Evolutionary conservation across 768 basidiomycete genomes (phyloP).

Genomic region (Lyophyllum semitale): DNA sequence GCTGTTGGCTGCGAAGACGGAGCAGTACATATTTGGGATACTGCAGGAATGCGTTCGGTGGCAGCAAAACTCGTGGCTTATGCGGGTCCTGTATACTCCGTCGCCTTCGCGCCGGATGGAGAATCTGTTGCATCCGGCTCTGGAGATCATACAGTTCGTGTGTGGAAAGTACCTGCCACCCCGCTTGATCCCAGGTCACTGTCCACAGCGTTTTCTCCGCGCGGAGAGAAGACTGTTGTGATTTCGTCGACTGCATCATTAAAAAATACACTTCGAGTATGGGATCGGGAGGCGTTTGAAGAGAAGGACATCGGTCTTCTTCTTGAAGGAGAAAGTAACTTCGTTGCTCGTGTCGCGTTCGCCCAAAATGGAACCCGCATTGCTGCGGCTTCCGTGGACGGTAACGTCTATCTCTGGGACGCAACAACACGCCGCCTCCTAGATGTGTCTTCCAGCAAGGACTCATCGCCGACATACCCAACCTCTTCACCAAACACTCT

Average conservation of each 20-base stretch:
- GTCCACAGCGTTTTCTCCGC: not conserved
- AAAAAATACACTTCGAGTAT: not conserved
- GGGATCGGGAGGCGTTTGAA: too few relatives aligned
- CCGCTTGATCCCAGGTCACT: too few relatives aligned
- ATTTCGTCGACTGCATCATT: too few relatives aligned
- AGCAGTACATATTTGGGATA: too few relatives aligned
- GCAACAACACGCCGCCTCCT: not conserved
- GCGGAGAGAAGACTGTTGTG: not conserved
- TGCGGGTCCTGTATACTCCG: too few relatives aligned
- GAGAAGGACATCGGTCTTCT: not conserved
- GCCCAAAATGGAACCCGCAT: conserved; percentile 3
- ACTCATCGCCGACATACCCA: too few relatives aligned
- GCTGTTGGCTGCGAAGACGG: not conserved
- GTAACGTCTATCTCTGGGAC: conserved; percentile 4
- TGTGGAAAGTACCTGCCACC: too few relatives aligned
- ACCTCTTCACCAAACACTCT: too few relatives aligned
- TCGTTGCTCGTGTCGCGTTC: not conserved
- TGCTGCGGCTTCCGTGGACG: conserved; percentile 1
- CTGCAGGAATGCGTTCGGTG: not conserved
- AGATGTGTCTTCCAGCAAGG: too few relatives aligned
- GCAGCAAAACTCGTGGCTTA: too few relatives aligned
- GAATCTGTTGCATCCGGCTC: conserved; percentile 23
- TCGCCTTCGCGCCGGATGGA: conserved; percentile 23
- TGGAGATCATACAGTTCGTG: conserved; percentile 21
- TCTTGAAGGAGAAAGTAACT: not conserved